Percentiles rank a stretch among this genome's conserved stretches.
Evolutionary conservation across 2,329 filamentous ascomycete genomes (phyloP).

Genomic region (Penicillium aurantiogriseum): DNA sequence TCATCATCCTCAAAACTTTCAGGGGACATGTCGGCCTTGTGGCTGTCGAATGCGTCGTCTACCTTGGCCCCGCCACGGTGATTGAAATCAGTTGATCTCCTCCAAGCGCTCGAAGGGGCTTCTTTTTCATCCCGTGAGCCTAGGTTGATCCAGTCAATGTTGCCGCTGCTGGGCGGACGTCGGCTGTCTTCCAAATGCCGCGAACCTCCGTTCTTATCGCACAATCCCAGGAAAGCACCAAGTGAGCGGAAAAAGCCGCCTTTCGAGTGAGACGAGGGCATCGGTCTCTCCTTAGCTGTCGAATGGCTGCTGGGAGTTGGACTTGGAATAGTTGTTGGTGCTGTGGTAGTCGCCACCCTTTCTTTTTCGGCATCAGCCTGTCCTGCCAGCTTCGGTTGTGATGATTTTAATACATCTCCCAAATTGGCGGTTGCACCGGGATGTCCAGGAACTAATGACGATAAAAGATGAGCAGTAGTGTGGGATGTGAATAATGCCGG

Average conservation of each 20-base stretch:
- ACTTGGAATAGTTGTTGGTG: constrained; percentile 30
- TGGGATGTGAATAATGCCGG: constrained; percentile 92
- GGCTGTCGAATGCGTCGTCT: constrained; percentile 13
- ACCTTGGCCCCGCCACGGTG: constrained; percentile 22
- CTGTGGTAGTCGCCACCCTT: constrained; percentile 28
- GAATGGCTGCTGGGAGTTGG: constrained; percentile 33
- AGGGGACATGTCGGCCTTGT: constrained; percentile 26
- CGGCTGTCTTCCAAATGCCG: constrained; percentile 52
- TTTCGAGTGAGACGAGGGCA: constrained; percentile 19
- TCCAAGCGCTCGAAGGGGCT: constrained; percentile 23
- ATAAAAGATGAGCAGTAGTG: constrained; percentile 89
- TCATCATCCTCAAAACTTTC: constrained; percentile 52
- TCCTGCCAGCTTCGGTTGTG: constrained; percentile 39
- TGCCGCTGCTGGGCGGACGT: constrained; percentile 69
- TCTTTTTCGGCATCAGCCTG: constrained; percentile 22
- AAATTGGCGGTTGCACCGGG: constrained; percentile 61
- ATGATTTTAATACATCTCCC: constrained; percentile 57
- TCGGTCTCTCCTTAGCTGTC: constrained; percentile 17
- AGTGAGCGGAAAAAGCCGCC: constrained; percentile 46
- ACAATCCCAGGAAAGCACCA: constrained; percentile 45
- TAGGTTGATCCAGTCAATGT: constrained; percentile 69
- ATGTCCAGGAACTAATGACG: constrained; percentile 75
- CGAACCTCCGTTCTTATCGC: constrained; percentile 26
- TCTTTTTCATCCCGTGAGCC: constrained; percentile 62
- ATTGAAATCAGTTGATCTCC: constrained; percentile 28